Evolutionary conservation across 2,329 filamentous ascomycete species (phyloP), one percentile per base, ranked within the genome.

Genomic region (Ophiostoma sp.): DNA sequence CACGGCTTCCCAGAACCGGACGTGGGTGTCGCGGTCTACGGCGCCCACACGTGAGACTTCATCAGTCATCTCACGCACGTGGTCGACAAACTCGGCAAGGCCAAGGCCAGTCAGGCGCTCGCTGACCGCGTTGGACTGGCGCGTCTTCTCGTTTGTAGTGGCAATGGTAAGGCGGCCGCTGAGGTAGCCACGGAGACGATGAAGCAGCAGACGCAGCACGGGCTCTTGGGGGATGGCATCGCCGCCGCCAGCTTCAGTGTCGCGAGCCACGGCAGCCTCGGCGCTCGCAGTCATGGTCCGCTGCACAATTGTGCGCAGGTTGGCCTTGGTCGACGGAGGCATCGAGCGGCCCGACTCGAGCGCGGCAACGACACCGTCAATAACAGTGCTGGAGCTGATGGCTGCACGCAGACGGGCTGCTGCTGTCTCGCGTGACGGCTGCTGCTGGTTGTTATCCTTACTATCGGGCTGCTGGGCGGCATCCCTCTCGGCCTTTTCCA

Each of bases 31-130:
- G 71, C 87, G 83, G 75, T 93, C 90, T 5, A 92, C 87, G 4
- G 79, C 79, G 14, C 87, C 87, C 3, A 92, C 83, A 74, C 84
- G 84, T 58, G 84, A 83, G 70, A 93, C 78, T 74, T 88, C 82
- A 45, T 91, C 89, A 7, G 90, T 87, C 73, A 93, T 88, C 65
- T 86, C 85, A 44, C 88, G 82, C 14, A 93, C 86, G 70, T 84
- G 85, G 41, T 85, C 84, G 16, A 89, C 87, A 75, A 93, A 93
- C 77, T 93, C 90, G 0, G 87, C 87, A 68, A 93, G 78, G 0
- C 90, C 90, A 18, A 90, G 82, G 2, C 84, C 83, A 0, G 89
- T 88, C 7, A 93, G 81, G 69, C 85, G 87, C 76, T 93, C 90
- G 11, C 85, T 86, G 0, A 89, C 89, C 0, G 83, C 87, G 73